These are phyloP conservation scores for Melaleuca alternifolia DNA, from an alignment of 345 rosid species.

Conservation along the genomic window DNA sequence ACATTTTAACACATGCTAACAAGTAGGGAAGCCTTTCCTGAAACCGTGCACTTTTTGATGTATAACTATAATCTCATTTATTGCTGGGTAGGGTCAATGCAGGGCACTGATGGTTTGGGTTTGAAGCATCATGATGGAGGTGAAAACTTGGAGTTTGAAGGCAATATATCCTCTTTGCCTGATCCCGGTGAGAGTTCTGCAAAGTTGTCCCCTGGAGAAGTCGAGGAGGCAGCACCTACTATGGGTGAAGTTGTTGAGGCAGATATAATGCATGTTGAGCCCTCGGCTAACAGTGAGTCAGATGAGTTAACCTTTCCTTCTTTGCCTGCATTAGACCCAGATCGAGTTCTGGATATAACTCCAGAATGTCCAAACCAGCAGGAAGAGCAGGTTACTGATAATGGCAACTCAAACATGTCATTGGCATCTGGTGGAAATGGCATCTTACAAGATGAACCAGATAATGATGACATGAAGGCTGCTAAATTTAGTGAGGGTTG, in stretches of 20 bases:
- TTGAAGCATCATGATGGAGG: constrained; percentile 23
- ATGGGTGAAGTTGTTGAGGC: constrained; percentile 13
- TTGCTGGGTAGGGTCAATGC: constrained; percentile 92
- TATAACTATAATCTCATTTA: constrained; percentile 64
- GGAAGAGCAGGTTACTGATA: background rate
- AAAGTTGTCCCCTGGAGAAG: background rate
- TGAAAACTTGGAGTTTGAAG: constrained; percentile 8
- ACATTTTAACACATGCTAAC: background rate
- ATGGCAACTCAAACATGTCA: background rate
- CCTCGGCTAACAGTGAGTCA: constrained; percentile 2
- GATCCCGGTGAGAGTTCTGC: constrained; percentile 13
- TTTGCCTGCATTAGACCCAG: background rate
- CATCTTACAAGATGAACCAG: constrained; percentile 4
- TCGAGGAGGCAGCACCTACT: constrained; percentile 13
- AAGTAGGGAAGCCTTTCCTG: background rate
- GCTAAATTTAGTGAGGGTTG: constrained; percentile 10
- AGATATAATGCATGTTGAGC: constrained; percentile 14
- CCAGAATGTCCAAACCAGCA: background rate
- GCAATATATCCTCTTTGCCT: background rate
- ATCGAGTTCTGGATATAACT: background rate
- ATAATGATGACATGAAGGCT: constrained; percentile 12
- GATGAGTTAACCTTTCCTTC: constrained; percentile 12
- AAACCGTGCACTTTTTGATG: background rate
- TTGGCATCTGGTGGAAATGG: constrained; percentile 1
- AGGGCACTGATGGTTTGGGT: constrained; percentile 60